Evolutionary conservation across 108 stramenopile genomes (phyloP).

Genomic region (Mediolabrus comicus): DNA sequence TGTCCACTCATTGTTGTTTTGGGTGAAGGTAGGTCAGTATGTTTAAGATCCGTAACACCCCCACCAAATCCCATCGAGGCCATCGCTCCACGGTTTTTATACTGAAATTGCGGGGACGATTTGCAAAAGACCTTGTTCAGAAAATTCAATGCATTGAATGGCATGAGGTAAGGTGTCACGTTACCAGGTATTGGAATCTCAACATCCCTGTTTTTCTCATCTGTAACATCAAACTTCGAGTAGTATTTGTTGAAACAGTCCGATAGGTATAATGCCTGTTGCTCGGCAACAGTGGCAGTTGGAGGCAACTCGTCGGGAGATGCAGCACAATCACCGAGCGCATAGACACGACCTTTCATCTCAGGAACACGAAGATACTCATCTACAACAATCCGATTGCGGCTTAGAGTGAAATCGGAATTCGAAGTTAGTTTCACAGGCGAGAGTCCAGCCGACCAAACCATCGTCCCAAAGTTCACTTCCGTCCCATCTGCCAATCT

Average conservation of each 20-base stretch:
- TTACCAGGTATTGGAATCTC: slow-evolving; percentile 54
- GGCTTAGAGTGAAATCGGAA: slow-evolving; percentile 33
- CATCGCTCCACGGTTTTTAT: slow-evolving; percentile 51
- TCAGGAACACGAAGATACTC: slow-evolving; percentile 85
- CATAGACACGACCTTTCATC: slow-evolving; percentile 86
- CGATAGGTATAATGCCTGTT: slow-evolving; percentile 84
- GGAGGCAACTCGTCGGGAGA: slow-evolving; percentile 73
- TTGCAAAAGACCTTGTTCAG: slow-evolving; percentile 44
- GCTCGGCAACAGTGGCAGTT: slow-evolving; percentile 88
- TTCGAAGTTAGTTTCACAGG: slow-evolving; percentile 37
- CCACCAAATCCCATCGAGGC: slow-evolving; percentile 48
- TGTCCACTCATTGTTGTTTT: slow-evolving; percentile 50
- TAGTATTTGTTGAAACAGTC: slow-evolving; percentile 59
- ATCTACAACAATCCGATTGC: slow-evolving; percentile 81
- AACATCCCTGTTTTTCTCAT: slow-evolving; percentile 20
- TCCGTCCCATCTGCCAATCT: slow-evolving; percentile 75
- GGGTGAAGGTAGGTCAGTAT: slow-evolving; percentile 23
- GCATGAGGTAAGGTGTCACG: slow-evolving; percentile 51
- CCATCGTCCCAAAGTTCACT: slow-evolving; percentile 87
- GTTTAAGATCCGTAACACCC: slow-evolving; percentile 49
- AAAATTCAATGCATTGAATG: slow-evolving; percentile 40
- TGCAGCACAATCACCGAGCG: slow-evolving; percentile 91
- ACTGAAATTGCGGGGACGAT: slow-evolving; percentile 51
- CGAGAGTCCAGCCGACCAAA: slow-evolving; percentile 89
- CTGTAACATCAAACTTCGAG: slow-evolving; percentile 41